Base-by-base conservation (phyloP, 345 rosid species). In the Populus ilicifolia region DNA sequence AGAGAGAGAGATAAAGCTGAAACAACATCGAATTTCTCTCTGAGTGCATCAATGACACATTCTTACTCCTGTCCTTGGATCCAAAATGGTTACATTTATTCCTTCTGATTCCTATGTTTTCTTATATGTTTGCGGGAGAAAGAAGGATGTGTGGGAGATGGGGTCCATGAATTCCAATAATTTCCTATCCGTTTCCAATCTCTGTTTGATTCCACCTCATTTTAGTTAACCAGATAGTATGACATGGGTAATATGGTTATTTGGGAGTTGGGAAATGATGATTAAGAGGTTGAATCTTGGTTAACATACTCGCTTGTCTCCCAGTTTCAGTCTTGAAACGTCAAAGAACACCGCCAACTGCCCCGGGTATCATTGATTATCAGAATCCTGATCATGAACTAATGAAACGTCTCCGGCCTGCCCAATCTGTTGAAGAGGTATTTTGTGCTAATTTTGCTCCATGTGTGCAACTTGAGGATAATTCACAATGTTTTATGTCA, bases 401-500 rank as follows among this genome's bases (percentile, higher is more conserved):
- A 75, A 87, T 92, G 90, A 93, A 92, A 85, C 91, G 99, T 43
- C 81, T 92, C 21, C 89, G 97, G 77, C 85, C 97, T 82, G 80
- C 89, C 30, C 94, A 88, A 77, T 89, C 93, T 67, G 83, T 89
- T 48, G 97, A 92, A 85, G 97, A 92, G 94, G 97, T 92, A 83
- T 82, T 41, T 48, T 50, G 63, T 20, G 30, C 72, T 65, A 35
- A 21, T 62, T 41, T 48, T 74, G 38, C 62, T 68, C 52, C 46
- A 59, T 70, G 10, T 50, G 2, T 81, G 67, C 67, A 27, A 67
- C 67, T 70, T 66, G 54, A 66, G 64, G 67, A 70, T 79, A 59
- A 27, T 71, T 63, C 23, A 33, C 70, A 14, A 3, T 64, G 33
- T 66, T n/a, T 68, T 59, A 13, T 78, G 20, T 68, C 48, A 21